Evolutionary conservation across 2,329 filamentous ascomycete species (phyloP).

Genomic region (Cytospora paraplurivora): DNA sequence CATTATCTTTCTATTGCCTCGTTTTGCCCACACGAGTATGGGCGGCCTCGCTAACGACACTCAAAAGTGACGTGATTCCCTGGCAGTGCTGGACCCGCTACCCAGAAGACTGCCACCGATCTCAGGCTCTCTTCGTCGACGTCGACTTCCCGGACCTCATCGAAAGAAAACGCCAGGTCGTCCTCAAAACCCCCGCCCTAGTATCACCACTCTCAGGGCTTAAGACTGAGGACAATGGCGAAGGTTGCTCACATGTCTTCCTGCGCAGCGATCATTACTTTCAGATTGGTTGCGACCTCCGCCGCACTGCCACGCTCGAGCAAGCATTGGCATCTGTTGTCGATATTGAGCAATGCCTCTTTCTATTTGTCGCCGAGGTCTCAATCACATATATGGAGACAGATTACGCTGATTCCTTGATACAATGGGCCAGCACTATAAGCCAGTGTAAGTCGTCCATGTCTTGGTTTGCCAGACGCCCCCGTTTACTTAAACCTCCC

Average conservation of each 20-base stretch:
- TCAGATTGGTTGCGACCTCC: slow-evolving; percentile 80
- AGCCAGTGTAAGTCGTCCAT: slow-evolving; percentile 56
- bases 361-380: slow-evolving; percentile 86
- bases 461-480: neutral
- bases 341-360: slow-evolving; percentile 57
- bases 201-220: slow-evolving; percentile 52
- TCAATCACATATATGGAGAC: slow-evolving; percentile 89
- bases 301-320: slow-evolving; percentile 64
- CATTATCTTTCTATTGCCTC: slow-evolving; percentile 13
- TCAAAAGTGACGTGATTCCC: slow-evolving; percentile 75
- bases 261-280: slow-evolving; percentile 71
- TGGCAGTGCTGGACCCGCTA: slow-evolving; percentile 79
- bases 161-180: slow-evolving; percentile 68
- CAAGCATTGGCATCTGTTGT: slow-evolving; percentile 60
- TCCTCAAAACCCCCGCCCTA: slow-evolving; percentile 65
- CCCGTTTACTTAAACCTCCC: too few species aligned
- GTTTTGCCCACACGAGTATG: neutral
- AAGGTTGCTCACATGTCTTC: slow-evolving; percentile 46
- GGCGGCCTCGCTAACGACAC: neutral
- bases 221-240: slow-evolving; percentile 42
- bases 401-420: slow-evolving; percentile 69
- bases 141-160: slow-evolving; percentile 85
- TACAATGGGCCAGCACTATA: slow-evolving; percentile 75
- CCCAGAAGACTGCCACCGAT: slow-evolving; percentile 51
- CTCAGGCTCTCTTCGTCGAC: slow-evolving; percentile 71